Evolutionary conservation across 2,329 filamentous ascomycete genomes (phyloP), one percentile per base, ranked within the genome.

Genomic region (Scedosporium dehoogii): DNA sequence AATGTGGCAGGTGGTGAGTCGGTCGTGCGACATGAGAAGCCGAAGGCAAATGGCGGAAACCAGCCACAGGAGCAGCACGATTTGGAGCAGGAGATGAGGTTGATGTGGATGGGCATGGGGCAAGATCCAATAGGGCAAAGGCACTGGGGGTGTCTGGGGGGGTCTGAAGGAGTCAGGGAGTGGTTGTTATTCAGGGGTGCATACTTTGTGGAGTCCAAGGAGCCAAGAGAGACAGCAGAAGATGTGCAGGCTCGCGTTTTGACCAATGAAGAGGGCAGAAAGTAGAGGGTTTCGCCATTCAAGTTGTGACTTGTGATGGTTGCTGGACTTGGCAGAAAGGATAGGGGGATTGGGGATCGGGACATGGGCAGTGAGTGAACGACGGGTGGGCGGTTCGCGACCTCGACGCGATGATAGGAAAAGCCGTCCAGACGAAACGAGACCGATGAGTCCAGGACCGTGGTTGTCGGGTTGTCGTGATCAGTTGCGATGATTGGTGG

Each of bases 121-220:
- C 68, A 68, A 67, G 65, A 65, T 65, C 33, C 33, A 38, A 38
- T 38, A 38, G 65, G 60, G 63, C 62, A 27, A 42, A 33, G 56
- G 42, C 41, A 53, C 44, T 59, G 60, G 59, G 58, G 60, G 63
- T 66, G 62, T 64, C 64, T 62, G 66, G 63, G 66, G 51, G 53
- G n/a, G n/a, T n/a, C n/a, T n/a, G n/a, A n/a, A n/a, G n/a, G n/a
- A n/a, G 44, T 29, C 58, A 63, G 65, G 61, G 63, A 60, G 60
- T 38, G 23, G 16, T 18, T 3, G 51, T 14, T 55, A 27, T 27
- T 55, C 51, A 55, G 51, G 51, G 51, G 51, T 55, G 46, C 51
- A 58, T 23, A 55, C 57, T 38, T 38, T 38, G 33, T 38, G 38
- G 57, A 51, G 63, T 21, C 51, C 58, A 59, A 60, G 66, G 65